These are phyloP conservation scores for Cercospora citrullina DNA, from an alignment of 2,329 filamentous ascomycete genomes.

Conservation along the genomic window DNA sequence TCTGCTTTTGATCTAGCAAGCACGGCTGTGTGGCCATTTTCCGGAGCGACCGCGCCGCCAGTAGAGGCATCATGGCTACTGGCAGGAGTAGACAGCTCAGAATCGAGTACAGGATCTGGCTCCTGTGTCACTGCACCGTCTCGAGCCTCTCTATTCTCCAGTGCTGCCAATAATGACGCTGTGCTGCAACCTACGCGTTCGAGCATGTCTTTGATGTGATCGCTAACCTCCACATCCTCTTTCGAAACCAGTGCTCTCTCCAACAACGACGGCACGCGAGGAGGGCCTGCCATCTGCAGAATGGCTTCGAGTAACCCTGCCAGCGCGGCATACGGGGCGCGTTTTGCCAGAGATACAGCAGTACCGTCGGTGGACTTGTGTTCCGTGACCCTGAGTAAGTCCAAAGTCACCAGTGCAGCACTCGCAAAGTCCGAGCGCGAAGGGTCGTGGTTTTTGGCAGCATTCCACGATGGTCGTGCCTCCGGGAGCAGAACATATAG, in stretches of 20 bases:
- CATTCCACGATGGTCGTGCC: not conserved
- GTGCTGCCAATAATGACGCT: not conserved
- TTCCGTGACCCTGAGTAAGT: slow-evolving; percentile 15
- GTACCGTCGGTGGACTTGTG: not conserved
- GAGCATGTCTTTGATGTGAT: slow-evolving; percentile 9
- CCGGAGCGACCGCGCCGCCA: not conserved
- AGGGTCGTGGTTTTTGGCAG: slow-evolving; percentile 5
- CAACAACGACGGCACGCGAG: slow-evolving; percentile 6
- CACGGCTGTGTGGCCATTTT: not conserved
- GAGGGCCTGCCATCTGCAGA: not conserved
- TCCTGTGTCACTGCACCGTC: not conserved
- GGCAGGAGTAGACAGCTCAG: not conserved
- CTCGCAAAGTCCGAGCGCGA: slow-evolving; percentile 24
- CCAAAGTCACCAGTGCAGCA: slow-evolving; percentile 27
- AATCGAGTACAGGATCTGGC: not conserved
- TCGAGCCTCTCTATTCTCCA: not conserved
- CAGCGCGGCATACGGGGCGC: slow-evolving; percentile 2
- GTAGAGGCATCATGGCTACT: not conserved
- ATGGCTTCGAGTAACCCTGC: slow-evolving; percentile 1
- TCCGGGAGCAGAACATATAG: slow-evolving; percentile 20
- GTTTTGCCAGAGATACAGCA: not conserved
- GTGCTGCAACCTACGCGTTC: slow-evolving; percentile 1
- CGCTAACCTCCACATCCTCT: not conserved
- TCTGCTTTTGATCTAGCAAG: not conserved
- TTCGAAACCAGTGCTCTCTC: not conserved